A percentile compares a stretch with the other conserved stretches of the same genome.
phyloP scores from a whole-genome alignment of 306 rosid species.

The Cicer cuneatum region DNA sequence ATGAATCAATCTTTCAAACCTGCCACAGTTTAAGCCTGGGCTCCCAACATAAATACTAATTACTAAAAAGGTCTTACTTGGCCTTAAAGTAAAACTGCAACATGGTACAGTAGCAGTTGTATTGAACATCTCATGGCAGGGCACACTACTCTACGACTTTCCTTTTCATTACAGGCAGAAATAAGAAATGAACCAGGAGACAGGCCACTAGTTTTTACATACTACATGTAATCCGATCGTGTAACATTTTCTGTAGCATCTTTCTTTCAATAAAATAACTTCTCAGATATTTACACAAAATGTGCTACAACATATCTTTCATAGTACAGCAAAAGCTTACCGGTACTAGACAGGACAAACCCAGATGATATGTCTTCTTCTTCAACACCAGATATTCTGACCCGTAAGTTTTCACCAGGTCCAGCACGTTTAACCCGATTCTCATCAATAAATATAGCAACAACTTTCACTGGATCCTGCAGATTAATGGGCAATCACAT shows the following conservation, averaged over 20 bases:
- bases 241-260: neutral
- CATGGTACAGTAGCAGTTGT: neutral
- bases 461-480: constrained; percentile 84
- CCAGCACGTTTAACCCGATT: constrained; percentile 78
- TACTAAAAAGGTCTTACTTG: neutral
- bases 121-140: neutral
- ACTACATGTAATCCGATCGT: neutral
- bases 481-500: constrained; percentile 40
- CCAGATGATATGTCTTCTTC: constrained; percentile 86
- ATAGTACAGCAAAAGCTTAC: constrained; percentile 50
- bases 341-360: constrained; percentile 80
- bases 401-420: constrained; percentile 96
- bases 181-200: constrained; percentile 22
- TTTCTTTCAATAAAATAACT: neutral
- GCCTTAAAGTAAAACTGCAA: constrained; percentile 2
- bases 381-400: constrained; percentile 83
- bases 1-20: constrained; percentile 14
- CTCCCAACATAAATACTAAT: constrained; percentile 7
- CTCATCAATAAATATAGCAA: constrained; percentile 73
- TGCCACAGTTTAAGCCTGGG: neutral
- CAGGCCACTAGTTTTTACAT: constrained; percentile 2
- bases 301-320: constrained; percentile 15
- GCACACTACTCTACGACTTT: neutral
- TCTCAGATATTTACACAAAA: neutral
- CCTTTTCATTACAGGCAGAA: constrained; percentile 28